A percentile compares a stretch with the other conserved stretches of the same genome.
Conservation (phyloP, 805 yeast species). For the Ogataea pini region DNA sequence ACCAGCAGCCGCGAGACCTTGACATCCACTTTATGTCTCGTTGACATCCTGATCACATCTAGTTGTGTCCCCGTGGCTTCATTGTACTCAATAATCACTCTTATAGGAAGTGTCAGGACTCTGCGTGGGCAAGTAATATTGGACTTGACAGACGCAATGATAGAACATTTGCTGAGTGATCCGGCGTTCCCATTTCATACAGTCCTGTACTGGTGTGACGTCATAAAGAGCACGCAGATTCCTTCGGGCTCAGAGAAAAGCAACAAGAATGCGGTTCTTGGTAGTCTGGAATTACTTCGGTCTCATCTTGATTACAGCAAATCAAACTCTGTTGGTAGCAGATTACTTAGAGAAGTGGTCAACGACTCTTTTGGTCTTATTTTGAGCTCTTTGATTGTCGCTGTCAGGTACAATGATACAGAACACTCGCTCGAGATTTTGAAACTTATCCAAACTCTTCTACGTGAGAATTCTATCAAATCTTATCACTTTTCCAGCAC, state of each 20-base stretch:
- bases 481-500: conserved; percentile 11
- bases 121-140: conserved; percentile 14
- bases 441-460: background rate
- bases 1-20: conserved; percentile 18
- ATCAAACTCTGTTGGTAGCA: background rate
- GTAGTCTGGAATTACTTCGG: conserved; percentile 23
- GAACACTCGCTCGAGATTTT: conserved; percentile 17
- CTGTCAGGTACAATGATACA: conserved; percentile 11
- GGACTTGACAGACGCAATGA: conserved; percentile 9
- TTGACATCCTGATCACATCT: conserved; percentile 17
- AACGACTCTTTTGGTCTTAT: conserved; percentile 19
- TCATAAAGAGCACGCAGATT: conserved; percentile 14
- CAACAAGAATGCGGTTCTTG: conserved; percentile 18
- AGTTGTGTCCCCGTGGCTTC: conserved; percentile 20
- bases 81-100: conserved; percentile 12
- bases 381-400: conserved; percentile 15
- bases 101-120: conserved; percentile 20
- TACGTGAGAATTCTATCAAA: conserved; percentile 4
- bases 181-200: conserved; percentile 14
- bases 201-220: conserved; percentile 21
- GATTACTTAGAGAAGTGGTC: conserved; percentile 18
- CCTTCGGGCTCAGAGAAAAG: conserved; percentile 2
- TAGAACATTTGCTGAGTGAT: conserved; percentile 17
- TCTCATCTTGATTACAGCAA: conserved; percentile 13
- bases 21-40: conserved; percentile 16